phyloP scores from a whole-genome alignment of 306 rosid species.

The Cucumis cinereus region DNA sequence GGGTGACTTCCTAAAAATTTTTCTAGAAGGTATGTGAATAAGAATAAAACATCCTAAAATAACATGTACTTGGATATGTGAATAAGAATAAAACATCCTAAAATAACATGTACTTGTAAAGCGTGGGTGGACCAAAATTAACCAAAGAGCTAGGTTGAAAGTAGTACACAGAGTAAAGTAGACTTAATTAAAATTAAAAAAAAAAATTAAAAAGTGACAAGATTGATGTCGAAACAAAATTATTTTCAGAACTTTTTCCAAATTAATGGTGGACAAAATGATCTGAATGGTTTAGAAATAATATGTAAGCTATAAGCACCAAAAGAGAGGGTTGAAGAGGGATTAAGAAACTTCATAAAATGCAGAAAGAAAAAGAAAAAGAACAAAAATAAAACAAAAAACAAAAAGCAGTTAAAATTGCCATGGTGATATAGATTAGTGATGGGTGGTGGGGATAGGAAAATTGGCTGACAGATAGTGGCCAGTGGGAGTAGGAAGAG shows the following conservation, averaged over 20 bases:
- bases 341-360: background rate
- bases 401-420: background rate
- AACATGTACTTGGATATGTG: too few species aligned
- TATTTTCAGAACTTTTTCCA: background rate
- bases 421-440: too few species aligned
- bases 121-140: too few species aligned
- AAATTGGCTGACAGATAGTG: background rate
- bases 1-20: too few species aligned
- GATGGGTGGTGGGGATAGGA: background rate
- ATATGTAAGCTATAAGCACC: background rate
- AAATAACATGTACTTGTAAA: too few species aligned
- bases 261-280: background rate
- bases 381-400: background rate
- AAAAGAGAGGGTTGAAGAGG: background rate
- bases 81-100: too few species aligned
- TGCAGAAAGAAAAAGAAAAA: background rate
- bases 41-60: too few species aligned
- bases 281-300: background rate
- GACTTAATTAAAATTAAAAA: too few species aligned
- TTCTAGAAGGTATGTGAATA: too few species aligned
- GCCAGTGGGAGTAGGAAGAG: slow-evolving; percentile 4
- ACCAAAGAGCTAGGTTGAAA: too few species aligned
- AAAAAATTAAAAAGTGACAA: too few species aligned
- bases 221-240: background rate
- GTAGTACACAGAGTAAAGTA: too few species aligned